These are phyloP conservation scores for Candida verbasci DNA, from an alignment of 805 yeast species.

Conservation along the genomic window DNA sequence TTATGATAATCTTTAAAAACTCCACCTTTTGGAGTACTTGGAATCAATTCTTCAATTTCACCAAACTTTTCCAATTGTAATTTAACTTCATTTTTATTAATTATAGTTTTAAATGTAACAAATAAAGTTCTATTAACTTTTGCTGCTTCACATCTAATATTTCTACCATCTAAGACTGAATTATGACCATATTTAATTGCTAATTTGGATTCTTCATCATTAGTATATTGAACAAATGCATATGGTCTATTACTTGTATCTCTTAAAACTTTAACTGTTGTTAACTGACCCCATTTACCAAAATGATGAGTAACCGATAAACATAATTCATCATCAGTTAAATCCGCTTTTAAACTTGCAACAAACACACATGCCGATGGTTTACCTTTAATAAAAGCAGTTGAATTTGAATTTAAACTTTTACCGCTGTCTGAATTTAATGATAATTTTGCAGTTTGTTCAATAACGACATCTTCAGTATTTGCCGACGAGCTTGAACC, in stretches of 20 bases:
- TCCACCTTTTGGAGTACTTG: constrained; percentile 33
- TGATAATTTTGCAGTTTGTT: not conserved
- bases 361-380: constrained; percentile 90
- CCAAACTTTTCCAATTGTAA: constrained; percentile 53
- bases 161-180: constrained; percentile 64
- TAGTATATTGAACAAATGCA: constrained; percentile 84
- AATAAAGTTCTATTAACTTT: constrained; percentile 84
- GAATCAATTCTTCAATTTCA: constrained; percentile 64
- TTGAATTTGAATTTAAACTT: not conserved
- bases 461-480: not conserved
- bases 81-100: constrained; percentile 30
- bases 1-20: constrained; percentile 11
- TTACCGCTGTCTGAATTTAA: constrained; percentile 1
- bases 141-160: constrained; percentile 85
- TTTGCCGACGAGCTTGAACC: constrained; percentile 5
- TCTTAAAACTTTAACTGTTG: constrained; percentile 75
- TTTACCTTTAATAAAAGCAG: constrained; percentile 38
- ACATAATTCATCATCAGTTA: constrained; percentile 68
- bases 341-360: constrained; percentile 66
- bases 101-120: constrained; percentile 33
- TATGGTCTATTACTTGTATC: constrained; percentile 82
- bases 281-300: constrained; percentile 63
- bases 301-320: constrained; percentile 67
- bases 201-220: constrained; percentile 60
- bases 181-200: constrained; percentile 73